Percentiles rank a stretch among this genome's conserved stretches.
phyloP scores from a whole-genome alignment of 306 rosid species.

The Malus fusca region DNA sequence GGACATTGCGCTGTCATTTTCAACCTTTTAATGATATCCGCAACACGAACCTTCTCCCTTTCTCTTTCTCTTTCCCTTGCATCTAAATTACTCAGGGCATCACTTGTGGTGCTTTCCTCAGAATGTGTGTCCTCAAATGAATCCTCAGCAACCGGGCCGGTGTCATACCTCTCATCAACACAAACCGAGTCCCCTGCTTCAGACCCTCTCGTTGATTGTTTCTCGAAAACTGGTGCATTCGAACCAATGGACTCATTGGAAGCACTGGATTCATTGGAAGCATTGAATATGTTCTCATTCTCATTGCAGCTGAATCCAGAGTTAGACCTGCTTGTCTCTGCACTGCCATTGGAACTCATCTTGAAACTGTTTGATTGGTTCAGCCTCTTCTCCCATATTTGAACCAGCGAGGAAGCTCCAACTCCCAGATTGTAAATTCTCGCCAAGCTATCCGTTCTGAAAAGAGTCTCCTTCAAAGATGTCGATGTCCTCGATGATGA shows the following conservation, averaged over 20 bases:
- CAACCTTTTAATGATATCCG: conserved; percentile 59
- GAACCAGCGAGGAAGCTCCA: conserved; percentile 84
- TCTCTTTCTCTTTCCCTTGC: conserved; percentile 28
- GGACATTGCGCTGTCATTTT: conserved; percentile 23
- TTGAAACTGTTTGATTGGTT: conserved; percentile 24
- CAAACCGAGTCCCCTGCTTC: conserved; percentile 26
- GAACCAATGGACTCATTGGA: neutral
- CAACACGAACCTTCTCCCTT: conserved; percentile 55
- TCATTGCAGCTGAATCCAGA: conserved; percentile 15
- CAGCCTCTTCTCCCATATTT: conserved; percentile 85
- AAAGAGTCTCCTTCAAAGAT: conserved; percentile 7
- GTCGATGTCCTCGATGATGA: conserved; percentile 15
- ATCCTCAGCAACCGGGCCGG: conserved; percentile 17
- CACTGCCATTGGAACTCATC: neutral
- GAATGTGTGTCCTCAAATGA: conserved; percentile 40
- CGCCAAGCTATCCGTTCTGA: conserved; percentile 18
- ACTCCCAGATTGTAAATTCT: conserved; percentile 38
- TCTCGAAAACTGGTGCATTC: neutral
- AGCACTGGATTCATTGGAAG: neutral
- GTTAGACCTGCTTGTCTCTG: conserved; percentile 1
- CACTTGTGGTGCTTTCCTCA: conserved; percentile 14
- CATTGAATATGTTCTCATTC: neutral
- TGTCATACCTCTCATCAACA: conserved; percentile 30
- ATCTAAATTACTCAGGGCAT: conserved; percentile 26
- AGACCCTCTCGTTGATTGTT: conserved; percentile 14